Base-by-base conservation (phyloP, 805 yeast species). In the Candida cerambycidarum region DNA sequence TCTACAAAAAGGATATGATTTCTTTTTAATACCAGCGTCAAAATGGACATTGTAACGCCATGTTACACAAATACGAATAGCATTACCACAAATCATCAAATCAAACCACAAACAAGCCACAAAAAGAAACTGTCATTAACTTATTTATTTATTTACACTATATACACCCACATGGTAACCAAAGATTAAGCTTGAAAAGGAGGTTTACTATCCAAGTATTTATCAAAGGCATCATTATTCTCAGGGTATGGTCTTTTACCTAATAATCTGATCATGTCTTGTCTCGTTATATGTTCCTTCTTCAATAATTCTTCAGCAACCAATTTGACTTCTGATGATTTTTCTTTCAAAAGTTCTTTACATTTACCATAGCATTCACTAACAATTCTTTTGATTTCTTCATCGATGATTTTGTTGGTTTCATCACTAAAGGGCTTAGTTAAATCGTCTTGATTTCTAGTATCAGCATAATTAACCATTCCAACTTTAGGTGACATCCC, bases 401-500 rank as follows among this genome's bases (percentile, higher is more conserved):
- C 59, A 56, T 86, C 95, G 49, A 87, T 83, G 39, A 76, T 50
- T 39, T 69, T 63, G 8, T 93, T 86, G 47, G 77, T 73, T 53
- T 86, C 92, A 32, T 90, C 97, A 53, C 95, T 85, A 61, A 82
- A 95, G 51, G 89, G 81, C 65, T 79, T 86, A 29, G 86, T 66
- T 76, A 85, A 50, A 63, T 76, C 62, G 21, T 78, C 75, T 55
- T 76, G 74, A 39, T 76, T 69, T 14, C 82, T 55, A 35, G 69
- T 65, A 32, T 72, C 76, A 13, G 51, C 81, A 31, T 43, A 43
- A 38, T 43, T 43, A n/a, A 43, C 39, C 46, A 43, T 49, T n/a
- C 99, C 99, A 32, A 93, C 75, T 59, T 84, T 83, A 18, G 75
- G 63, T 4, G 92, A 82, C 99, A 93, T 93, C 41, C 99, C 99